Base-by-base conservation (phyloP, 2,329 filamentous ascomycete species). In the Calonectria montana region DNA sequence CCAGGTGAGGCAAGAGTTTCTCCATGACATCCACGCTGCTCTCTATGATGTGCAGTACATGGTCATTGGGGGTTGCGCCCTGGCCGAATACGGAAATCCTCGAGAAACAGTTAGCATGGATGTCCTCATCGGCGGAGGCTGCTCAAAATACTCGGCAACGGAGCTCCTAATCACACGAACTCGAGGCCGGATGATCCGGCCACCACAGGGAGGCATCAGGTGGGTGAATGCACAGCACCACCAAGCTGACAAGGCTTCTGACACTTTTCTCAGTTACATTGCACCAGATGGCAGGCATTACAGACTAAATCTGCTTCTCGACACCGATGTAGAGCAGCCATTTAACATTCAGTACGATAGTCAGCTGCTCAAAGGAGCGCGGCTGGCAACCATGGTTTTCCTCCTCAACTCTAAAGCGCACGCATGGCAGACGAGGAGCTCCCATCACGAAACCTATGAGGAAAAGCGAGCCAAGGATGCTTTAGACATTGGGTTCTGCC, bases 141-240 rank as follows among this genome's bases (percentile, higher is more conserved):
- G 53, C 31, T 59, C 53, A 3, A 59, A 59, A 16, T 59, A 59
- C 6, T 25, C 53, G 13, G 53, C 53, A 15, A 59, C 53, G 13
- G 53, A 59, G 53, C 53, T 59, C 21, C 10, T 59, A 18, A 59
- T 59, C 21, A 59, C 53, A 1, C 23, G 53, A 2, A 59, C 53
- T 13, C 53, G 53, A 37, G 53, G 53, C 53, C 53, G 53, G 53
- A 59, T 59, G 53, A 59, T 59, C 53, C 53, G 53, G 18, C 53
- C 53, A 21, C 12, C 53, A 5, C 53, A 59, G 31, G 53, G 53
- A 39, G 53, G 53, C 53, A 59, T 59, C 53, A 39, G 37, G 53
- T 59, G 31, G 23, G 53, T 39, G 53, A 16, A 39, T 59, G 3
- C 16, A n/a, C 53, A 15, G 12, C 21, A 12, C 15, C 5, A 21